phyloP scores from a whole-genome alignment of 2,329 filamentous ascomycete species.

The Penicillium brasilianum region DNA sequence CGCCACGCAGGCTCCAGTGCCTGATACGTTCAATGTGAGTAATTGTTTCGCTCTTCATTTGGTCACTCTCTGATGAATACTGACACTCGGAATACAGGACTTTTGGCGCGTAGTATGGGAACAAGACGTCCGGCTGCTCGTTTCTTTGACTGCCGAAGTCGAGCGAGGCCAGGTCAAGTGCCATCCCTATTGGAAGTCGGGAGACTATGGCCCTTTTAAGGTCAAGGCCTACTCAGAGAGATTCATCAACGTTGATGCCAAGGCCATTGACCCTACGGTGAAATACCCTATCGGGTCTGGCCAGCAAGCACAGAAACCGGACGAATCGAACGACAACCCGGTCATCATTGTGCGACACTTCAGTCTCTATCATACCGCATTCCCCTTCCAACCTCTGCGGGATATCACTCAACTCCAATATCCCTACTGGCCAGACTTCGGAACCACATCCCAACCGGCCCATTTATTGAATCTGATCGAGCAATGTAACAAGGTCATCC shows the following conservation, averaged over 20 bases:
- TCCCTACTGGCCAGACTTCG: slow-evolving; percentile 96
- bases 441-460: slow-evolving; percentile 83
- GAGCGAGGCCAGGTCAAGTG: slow-evolving; percentile 95
- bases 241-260: slow-evolving; percentile 73
- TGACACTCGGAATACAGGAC: slow-evolving; percentile 61
- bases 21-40: slow-evolving; percentile 85
- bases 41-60: neutral
- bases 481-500: slow-evolving; percentile 73
- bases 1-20: slow-evolving; percentile 90
- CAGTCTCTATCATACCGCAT: slow-evolving; percentile 73
- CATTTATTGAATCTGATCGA: slow-evolving; percentile 91
- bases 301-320: slow-evolving; percentile 29
- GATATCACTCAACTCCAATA: slow-evolving; percentile 96
- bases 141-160: slow-evolving; percentile 93
- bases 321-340: slow-evolving; percentile 53
- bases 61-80: neutral
- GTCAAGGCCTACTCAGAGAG: slow-evolving; percentile 81
- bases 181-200: slow-evolving; percentile 87
- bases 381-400: slow-evolving; percentile 83
- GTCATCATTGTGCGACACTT: slow-evolving; percentile 87
- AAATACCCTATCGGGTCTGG: slow-evolving; percentile 5
- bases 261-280: slow-evolving; percentile 45
- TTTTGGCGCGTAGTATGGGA: slow-evolving; percentile 99
- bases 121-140: slow-evolving; percentile 90
- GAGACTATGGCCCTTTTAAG: slow-evolving; percentile 76